Evolutionary conservation across 768 basidiomycete genomes (phyloP).

Genomic region (Obba rivulosa): DNA sequence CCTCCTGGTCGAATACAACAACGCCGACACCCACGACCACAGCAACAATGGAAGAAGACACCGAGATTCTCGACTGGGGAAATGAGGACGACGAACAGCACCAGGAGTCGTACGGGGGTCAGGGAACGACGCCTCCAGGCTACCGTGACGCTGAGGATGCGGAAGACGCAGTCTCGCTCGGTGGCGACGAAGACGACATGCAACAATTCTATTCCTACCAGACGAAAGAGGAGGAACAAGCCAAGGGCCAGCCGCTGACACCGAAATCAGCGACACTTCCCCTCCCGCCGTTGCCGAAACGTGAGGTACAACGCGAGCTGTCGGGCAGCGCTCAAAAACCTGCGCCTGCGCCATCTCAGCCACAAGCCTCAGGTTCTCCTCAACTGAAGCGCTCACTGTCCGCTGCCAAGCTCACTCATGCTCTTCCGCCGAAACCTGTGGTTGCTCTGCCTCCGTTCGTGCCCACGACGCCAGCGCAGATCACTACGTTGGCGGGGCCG

Average conservation of each 20-base stretch:
- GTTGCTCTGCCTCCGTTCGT: conserved; percentile 43
- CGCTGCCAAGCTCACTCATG: conserved; percentile 49
- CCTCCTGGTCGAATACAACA: conserved; percentile 1
- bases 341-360: conserved; percentile 9
- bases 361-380: conserved; percentile 19
- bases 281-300: conserved; percentile 2
- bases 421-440: conserved; percentile 63
- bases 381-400: conserved; percentile 23
- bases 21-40: conserved; percentile 6
- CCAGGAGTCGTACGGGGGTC: neutral
- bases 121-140: neutral
- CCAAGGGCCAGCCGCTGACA: conserved; percentile 11
- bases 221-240: conserved; percentile 26
- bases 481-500: conserved; percentile 55
- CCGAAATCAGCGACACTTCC: conserved; percentile 8
- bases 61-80: conserved; percentile 69
- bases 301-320: conserved; percentile 21
- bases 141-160: conserved; percentile 33
- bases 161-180: conserved; percentile 66
- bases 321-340: conserved; percentile 12
- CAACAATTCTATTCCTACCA: conserved; percentile 46
- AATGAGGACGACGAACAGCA: conserved; percentile 41
- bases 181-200: conserved; percentile 54
- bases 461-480: conserved; percentile 47
- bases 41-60: conserved; percentile 56